Percentiles rank a stretch among this genome's conserved stretches.
Conservation (phyloP, 192 early-diverging fungal species). For the Backusella circina region DNA sequence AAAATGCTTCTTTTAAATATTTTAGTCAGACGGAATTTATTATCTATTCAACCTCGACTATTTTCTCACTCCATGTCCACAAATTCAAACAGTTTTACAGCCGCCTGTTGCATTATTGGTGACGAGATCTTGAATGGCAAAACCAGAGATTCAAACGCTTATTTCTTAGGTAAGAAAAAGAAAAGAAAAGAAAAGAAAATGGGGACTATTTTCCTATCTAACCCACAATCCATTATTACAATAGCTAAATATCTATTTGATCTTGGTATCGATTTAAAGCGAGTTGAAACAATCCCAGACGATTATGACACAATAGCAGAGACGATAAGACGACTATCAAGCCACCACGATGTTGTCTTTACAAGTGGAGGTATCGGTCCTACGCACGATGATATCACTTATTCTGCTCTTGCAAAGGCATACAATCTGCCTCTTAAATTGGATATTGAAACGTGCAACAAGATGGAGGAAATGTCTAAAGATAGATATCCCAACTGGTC, state of each 20-base stretch:
- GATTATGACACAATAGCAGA: slow-evolving; percentile 42
- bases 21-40: background rate
- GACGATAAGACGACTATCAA: slow-evolving; percentile 46
- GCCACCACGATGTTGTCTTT: slow-evolving; percentile 53
- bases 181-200: too few relatives aligned
- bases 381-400: slow-evolving; percentile 69
- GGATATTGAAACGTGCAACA: slow-evolving; percentile 50
- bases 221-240: background rate
- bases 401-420: slow-evolving; percentile 56
- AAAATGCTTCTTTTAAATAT: background rate
- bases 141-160: slow-evolving; percentile 61
- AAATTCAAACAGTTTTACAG: slow-evolving; percentile 16
- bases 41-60: background rate
- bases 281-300: slow-evolving; percentile 56
- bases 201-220: background rate
- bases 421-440: slow-evolving; percentile 46
- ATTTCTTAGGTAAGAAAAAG: slow-evolving; percentile 39
- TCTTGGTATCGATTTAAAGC: slow-evolving; percentile 54
- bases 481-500: slow-evolving; percentile 11
- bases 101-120: slow-evolving; percentile 62
- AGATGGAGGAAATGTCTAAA: slow-evolving; percentile 42
- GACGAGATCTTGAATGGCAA: slow-evolving; percentile 76
- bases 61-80: background rate
- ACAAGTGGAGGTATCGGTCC: slow-evolving; percentile 72
- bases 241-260: slow-evolving; percentile 57